Conservation (phyloP, 1,139 yeast genomes). For the Suhomyces kunorum region DNA sequence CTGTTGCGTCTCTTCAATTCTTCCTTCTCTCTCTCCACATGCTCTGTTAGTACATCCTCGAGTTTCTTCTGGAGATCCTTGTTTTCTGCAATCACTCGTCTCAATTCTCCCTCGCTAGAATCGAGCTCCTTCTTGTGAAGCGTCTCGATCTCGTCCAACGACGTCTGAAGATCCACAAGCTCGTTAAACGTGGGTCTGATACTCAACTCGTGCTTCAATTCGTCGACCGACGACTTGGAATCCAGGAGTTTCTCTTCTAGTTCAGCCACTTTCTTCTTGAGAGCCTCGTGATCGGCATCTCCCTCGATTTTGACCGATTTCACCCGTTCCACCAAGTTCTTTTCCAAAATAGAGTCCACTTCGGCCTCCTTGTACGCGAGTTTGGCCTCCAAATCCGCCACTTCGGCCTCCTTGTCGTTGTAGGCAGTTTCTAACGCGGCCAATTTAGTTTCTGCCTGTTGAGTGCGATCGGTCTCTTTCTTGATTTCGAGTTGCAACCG, state of each 20-base stretch:
- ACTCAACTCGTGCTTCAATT: conserved; percentile 28
- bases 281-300: background rate
- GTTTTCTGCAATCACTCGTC: conserved; percentile 25
- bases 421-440: background rate
- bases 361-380: conserved; percentile 18
- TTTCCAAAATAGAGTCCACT: conserved; percentile 17
- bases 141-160: conserved; percentile 26
- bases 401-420: conserved; percentile 4
- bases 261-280: conserved; percentile 4
- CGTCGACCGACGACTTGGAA: conserved; percentile 21
- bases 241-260: conserved; percentile 14
- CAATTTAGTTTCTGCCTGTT: conserved; percentile 14
- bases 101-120: conserved; percentile 31
- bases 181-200: conserved; percentile 28
- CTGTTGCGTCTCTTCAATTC: conserved; percentile 3
- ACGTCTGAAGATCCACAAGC: conserved; percentile 26
- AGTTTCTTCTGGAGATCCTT: conserved; percentile 21
- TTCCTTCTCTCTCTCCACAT: conserved; percentile 17
- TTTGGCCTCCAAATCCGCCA: conserved; percentile 11
- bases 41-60: conserved; percentile 18
- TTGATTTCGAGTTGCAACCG: conserved; percentile 16
- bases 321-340: conserved; percentile 17
- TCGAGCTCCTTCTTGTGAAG: conserved; percentile 35
- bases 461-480: conserved; percentile 11
- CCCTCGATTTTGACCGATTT: conserved; percentile 14